These are phyloP conservation scores for Ogataea methanolica DNA, from an alignment of 805 yeast species.

Conservation along the genomic window DNA sequence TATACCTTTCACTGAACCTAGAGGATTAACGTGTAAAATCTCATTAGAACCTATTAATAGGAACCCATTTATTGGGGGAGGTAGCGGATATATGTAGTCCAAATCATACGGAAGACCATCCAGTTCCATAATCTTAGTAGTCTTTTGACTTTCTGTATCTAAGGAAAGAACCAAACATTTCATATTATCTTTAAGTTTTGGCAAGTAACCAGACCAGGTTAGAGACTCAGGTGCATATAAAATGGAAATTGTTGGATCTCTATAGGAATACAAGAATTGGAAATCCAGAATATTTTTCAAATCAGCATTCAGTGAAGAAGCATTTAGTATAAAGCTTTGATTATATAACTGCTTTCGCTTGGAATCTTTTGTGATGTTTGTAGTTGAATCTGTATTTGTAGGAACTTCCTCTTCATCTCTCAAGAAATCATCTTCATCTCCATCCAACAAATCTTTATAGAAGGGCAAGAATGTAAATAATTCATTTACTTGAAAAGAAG, in stretches of 20 bases:
- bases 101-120: conserved; percentile 71
- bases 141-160: conserved; percentile 50
- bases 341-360: conserved; percentile 31
- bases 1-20: conserved; percentile 62
- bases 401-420: conserved; percentile 9
- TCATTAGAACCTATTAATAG: conserved; percentile 72
- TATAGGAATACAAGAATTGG: conserved; percentile 65
- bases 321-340: conserved; percentile 56
- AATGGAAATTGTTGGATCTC: conserved; percentile 65
- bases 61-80: conserved; percentile 64
- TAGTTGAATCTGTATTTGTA: neutral
- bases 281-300: conserved; percentile 65
- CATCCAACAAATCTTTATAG: conserved; percentile 36
- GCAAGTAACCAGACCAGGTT: conserved; percentile 77
- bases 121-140: conserved; percentile 65
- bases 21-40: conserved; percentile 71
- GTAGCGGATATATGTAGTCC: conserved; percentile 57
- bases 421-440: conserved; percentile 30
- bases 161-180: conserved; percentile 61
- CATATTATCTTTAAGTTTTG: conserved; percentile 57
- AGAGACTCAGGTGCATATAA: conserved; percentile 28
- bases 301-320: conserved; percentile 50
- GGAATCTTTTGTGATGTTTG: conserved; percentile 7
- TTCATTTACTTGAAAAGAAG: conserved; percentile 60
- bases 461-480: conserved; percentile 70